These are phyloP conservation scores for Pseudogymnoascus sp. DNA, from an alignment of 2,329 filamentous ascomycete species.

Conservation along the genomic window DNA sequence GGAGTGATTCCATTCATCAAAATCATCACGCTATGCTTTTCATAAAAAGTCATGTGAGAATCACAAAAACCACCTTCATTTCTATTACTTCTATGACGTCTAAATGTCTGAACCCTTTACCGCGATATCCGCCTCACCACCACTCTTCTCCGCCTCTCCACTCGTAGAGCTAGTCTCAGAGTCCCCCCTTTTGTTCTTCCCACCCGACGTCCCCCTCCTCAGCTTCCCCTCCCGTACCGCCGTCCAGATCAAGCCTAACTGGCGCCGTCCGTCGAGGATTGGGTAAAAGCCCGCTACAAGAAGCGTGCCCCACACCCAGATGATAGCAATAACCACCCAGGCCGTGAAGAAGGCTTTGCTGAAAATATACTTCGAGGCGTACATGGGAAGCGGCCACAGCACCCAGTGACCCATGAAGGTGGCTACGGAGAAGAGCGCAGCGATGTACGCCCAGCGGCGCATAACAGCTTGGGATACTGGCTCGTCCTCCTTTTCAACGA, in stretches of 20 bases:
- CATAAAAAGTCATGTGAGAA: neutral
- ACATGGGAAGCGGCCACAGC: conserved; percentile 49
- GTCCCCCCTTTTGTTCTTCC: neutral
- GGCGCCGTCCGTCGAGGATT: conserved; percentile 20
- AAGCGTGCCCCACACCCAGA: conserved; percentile 47
- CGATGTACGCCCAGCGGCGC: conserved; percentile 41
- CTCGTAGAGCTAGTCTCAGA: conserved; percentile 4
- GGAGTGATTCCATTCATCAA: neutral
- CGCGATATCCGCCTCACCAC: neutral
- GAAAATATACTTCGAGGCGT: conserved; percentile 44
- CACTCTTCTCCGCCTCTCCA: neutral
- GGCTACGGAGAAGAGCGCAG: conserved; percentile 39
- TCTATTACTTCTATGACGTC: neutral
- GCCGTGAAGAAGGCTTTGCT: conserved; percentile 41
- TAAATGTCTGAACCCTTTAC: neutral
- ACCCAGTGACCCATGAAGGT: conserved; percentile 48
- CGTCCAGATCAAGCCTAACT: neutral
- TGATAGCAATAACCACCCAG: conserved; percentile 43
- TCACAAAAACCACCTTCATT: neutral
- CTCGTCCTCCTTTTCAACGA: conserved; percentile 27
- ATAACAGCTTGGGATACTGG: conserved; percentile 18
- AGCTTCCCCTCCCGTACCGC: neutral
- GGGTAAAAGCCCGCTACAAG: conserved; percentile 43
- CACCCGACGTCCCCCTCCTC: neutral
- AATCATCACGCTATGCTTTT: neutral